Base-by-base conservation (phyloP, 495 filamentous ascomycete species). In the Neurospora sp. region DNA sequence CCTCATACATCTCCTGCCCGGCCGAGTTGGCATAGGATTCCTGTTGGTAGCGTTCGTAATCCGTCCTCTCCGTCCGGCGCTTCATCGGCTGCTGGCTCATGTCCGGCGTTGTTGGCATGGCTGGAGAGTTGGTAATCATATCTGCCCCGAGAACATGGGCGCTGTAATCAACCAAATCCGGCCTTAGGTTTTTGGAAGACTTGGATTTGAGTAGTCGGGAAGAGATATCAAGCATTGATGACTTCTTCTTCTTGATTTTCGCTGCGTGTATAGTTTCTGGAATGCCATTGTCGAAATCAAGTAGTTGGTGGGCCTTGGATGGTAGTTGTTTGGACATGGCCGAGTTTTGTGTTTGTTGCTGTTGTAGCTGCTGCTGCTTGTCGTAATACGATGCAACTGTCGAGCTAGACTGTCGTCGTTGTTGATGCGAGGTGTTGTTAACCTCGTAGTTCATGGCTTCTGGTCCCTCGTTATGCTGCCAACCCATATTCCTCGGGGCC, bases 1-100 rank as follows among this genome's bases (percentile, higher is more conserved):
- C 23, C 40, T 74, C 74, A 0, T 70, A 74, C 11, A 72, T 40
- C 3, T 80, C 81, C 72, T 79, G 78, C n/a, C 78, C 81, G 76
- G 87, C 74, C 11, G 78, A 77, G 40, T 83, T 75, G 4, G 81
- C 79, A 66, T 86, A 84, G 4, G 85, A 81, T 74, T 83, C 82
- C 74, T 86, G 82, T 71, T 89, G 86, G 74, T 89, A 88, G 75
- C 87, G 84, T 70, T 87, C 81, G 74, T 89, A 88, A 75, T 62
- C 76, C 81, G 74, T 72, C 74, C 75, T 75, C 12, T 81, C 76
- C 35, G 74, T 72, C 71, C 78, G 76, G 40, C 80, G 73, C 42
- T 72, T 70, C 70, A 73, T 79, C 37, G 80, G 79, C 11, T 75
- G 71, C n/a, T 79, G 77, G 5, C 79, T 72, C 2, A 77, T 72